Evolutionary conservation across 345 rosid species (phyloP), one percentile per base, ranked within the genome.

Genomic region (Brassica rapa): DNA sequence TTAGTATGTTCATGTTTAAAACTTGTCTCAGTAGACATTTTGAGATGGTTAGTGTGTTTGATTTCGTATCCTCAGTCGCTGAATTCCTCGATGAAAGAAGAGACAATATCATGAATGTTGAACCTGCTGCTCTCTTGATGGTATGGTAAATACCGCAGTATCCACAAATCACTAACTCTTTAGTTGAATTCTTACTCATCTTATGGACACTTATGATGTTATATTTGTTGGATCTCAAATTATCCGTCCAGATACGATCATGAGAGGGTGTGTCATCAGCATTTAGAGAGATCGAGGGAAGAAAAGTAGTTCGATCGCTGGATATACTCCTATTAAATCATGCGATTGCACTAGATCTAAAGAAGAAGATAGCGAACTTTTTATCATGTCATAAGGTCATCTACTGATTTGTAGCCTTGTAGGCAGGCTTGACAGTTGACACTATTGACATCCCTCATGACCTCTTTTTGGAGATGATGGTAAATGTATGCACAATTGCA

Each of bases 91-190:
- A 94, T 24, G 97, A 85, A 72, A 87, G 68, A 66, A 30, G 79
- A 14, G 96, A 92, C 29, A 89, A 84, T 71, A 75, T 90, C 1
- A 94, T 89, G 98, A 91, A 88, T 77, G 87, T 94, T 24, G 98
- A 94, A 84, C 98, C 95, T n/a, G 97, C 97, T 32, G 80, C 93
- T 81, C 81, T 86, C 6, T 78, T 94, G 79, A 88, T 94, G 93
- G 83, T 86, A 19, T 85, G 81, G 83, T 94, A 97, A 9, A 82
- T 92, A 39, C 95, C 90, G 2, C 80, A 84, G 66, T 90, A 92
- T 49, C 77, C 83, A 21, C 89, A 81, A 57, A 84, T 92, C 24
- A 89, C 97, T 55, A 81, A 77, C 71, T 74, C 87, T 30, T 91
- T 92, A 59, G 91, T 94, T 53, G 98, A 92, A 5, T 90, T 85